Base-by-base conservation (phyloP, 1,139 yeast genomes). In the Nematodospora anomalae region DNA sequence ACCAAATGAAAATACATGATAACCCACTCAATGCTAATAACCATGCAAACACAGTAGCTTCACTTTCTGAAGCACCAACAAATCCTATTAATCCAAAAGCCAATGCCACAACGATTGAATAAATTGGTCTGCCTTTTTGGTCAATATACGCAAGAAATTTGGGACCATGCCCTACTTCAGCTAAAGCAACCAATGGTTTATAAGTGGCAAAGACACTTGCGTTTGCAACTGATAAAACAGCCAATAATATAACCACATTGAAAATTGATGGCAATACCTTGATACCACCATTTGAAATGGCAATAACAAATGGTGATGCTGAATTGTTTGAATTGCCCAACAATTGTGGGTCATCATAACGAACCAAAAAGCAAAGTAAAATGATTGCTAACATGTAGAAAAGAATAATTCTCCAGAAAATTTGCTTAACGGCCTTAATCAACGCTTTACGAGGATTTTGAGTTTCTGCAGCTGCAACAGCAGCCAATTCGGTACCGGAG, bases 401-500 rank as follows among this genome's bases (percentile, higher is more conserved):
- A 34, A 69, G 51, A 24, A 64, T 51, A 40, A 69, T 65, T 56
- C 75, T 62, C 72, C 73, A 67, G 46, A 68, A 65, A 7, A 67
- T 71, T 46, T 67, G 73, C 49, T 67, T 67, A 46, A 62, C 64
- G 22, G 75, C 73, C 47, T 52, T 62, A 16, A 69, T 67, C 38
- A 69, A 54, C 3, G 70, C 47, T 41, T 55, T 56, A 40, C 70
- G 52, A 30, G 75, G 75, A 46, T 68, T 61, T 13, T 50, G 51
- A 6, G 71, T 52, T 50, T 67, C 73, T 15, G 70, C 72, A 5
- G 71, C 71, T 7, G 70, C 64, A 35, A 67, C 56, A 7, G 69
- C 72, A 29, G 64, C 62, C 56, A 67, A 57, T 47, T 67, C 72
- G 11, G 72, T 64, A 31, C 73, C 74, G 25, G 69, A 67, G 40